Conservation (phyloP, 306 rosid genomes). For the Potentilla sterilis region DNA sequence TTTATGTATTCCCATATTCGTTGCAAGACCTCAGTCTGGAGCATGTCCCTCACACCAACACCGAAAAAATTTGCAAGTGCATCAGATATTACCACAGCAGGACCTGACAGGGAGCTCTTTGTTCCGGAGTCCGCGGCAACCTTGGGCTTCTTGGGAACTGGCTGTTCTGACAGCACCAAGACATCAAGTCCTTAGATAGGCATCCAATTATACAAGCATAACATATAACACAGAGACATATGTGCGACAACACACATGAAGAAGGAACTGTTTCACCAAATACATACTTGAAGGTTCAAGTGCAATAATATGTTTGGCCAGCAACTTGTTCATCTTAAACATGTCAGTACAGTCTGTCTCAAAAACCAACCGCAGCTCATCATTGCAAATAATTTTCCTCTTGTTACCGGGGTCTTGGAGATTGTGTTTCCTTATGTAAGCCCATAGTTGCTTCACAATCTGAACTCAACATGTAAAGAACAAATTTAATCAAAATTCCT, state of each 20-base stretch:
- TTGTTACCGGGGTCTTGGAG: conserved; percentile 65
- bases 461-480: conserved; percentile 26
- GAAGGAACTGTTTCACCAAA: conserved; percentile 17
- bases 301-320: conserved; percentile 58
- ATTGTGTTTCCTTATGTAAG: conserved; percentile 53
- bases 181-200: conserved; percentile 32
- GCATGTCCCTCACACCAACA: conserved; percentile 71
- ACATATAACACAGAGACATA: not conserved
- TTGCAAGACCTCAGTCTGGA: conserved; percentile 68
- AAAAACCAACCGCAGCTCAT: conserved; percentile 58
- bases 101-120: conserved; percentile 43
- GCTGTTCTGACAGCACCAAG: conserved; percentile 55
- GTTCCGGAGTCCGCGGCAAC: conserved; percentile 46
- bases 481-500: conserved; percentile 20
- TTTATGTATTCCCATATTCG: conserved; percentile 85
- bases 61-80: conserved; percentile 78
- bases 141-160: conserved; percentile 61
- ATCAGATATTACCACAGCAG: conserved; percentile 68
- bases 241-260: not conserved
- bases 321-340: conserved; percentile 67
- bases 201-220: not conserved
- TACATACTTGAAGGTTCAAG: conserved; percentile 63
- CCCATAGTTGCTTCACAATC: conserved; percentile 69
- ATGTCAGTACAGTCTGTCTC: conserved; percentile 68
- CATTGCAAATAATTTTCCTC: conserved; percentile 60